Base-by-base conservation (phyloP, 2,329 filamentous ascomycete genomes). In the Shiraia sp. region DNA sequence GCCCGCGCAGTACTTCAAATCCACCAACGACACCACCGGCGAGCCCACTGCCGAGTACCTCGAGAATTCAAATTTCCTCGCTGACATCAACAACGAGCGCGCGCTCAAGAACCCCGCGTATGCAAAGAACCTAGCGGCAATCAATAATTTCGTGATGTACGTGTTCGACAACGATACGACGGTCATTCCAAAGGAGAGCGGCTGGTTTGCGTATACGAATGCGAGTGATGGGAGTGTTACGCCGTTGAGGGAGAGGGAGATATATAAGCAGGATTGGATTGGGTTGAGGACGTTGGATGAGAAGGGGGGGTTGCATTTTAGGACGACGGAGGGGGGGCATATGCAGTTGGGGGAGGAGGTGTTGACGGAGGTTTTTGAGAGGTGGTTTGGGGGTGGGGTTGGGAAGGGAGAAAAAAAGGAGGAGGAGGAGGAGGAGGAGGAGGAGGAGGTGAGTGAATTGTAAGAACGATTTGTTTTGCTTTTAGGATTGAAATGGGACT, bases 41-140 rank as follows among this genome's bases (percentile, higher is more conserved):
- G 49, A 66, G 48, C 63, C 69, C 9, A 65, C 63, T 2, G 80
- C 83, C 1, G 72, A 77, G 22, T 99, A 97, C 65, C 79, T 97
- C 14, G 81, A 85, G 53, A 68, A 82, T 64, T 93, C 88, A 58
- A 92, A 91, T 66, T 96, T 95, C 70, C 76, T 99, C 7, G 93
- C 92, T 8, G 92, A 97, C 65, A 86, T 97, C 72, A 99, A 99
- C 72, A 97, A 97, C 68, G 93, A 99, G 79, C 80, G 91, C 9
- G 61, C 53, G 34, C 47, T 74, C 40, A 95, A 95, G 80, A 96
- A 90, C 60, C 60, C 71, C 25, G 78, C 73, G 10, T 99, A 97
- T 69, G 83, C 79, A 64, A 70, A 79, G 56, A 87, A 92, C 63
- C 55, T 99, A 33, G 79, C 78, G 6, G 70, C 61, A 24, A 66